These are phyloP conservation scores for Alternaria incomplexa DNA, from an alignment of 2,329 filamentous ascomycete species.

Conservation along the genomic window DNA sequence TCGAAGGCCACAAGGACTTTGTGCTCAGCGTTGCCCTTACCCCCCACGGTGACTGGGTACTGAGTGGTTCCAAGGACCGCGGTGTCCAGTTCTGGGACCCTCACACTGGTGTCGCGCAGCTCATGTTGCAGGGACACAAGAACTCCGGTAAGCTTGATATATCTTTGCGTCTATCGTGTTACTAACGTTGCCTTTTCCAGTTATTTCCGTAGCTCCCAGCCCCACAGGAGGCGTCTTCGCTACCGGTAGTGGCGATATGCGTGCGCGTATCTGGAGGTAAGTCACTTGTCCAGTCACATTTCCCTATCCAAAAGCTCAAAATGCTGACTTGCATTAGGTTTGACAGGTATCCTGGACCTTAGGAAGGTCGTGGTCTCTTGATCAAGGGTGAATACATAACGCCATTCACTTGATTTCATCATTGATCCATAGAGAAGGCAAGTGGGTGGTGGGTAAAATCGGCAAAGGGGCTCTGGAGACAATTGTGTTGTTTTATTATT, in stretches of 20 bases:
- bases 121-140: slow-evolving; percentile 99
- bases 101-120: slow-evolving; percentile 86
- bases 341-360: slow-evolving; percentile 43
- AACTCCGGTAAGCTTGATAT: slow-evolving; percentile 71
- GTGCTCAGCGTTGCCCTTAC: slow-evolving; percentile 95
- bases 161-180: neutral
- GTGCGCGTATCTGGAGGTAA: slow-evolving; percentile 93
- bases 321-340: slow-evolving; percentile 31
- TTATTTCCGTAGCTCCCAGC: slow-evolving; percentile 95
- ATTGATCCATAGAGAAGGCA: neutral
- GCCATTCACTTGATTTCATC: neutral
- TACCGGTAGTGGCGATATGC: slow-evolving; percentile 96
- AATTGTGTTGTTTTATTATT: neutral
- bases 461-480: neutral
- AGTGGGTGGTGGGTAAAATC: neutral
- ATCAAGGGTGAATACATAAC: neutral
- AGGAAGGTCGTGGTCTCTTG: slow-evolving; percentile 7
- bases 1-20: slow-evolving; percentile 98
- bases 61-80: slow-evolving; percentile 95
- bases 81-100: slow-evolving; percentile 99
- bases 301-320: neutral
- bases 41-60: slow-evolving; percentile 92
- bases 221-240: slow-evolving; percentile 88
- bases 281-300: neutral
- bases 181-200: slow-evolving; percentile 52